Conservation (phyloP, 2,329 filamentous ascomycete genomes). For the Colletotrichum shisoi region DNA sequence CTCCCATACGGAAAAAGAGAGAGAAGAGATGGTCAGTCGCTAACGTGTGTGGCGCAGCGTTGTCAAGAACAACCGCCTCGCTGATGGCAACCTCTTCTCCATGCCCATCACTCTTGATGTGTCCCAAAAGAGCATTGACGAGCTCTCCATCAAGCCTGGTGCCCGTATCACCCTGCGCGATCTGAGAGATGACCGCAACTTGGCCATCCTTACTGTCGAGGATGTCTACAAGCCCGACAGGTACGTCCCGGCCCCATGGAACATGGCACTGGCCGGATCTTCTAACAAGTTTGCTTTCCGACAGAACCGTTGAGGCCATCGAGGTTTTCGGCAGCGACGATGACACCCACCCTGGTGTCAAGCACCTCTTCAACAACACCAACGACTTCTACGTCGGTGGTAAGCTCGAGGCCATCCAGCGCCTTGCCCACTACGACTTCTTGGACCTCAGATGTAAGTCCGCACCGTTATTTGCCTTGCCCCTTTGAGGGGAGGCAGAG, state of each 20-base stretch:
- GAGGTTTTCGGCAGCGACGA: slow-evolving; percentile 93
- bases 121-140: slow-evolving; percentile 75
- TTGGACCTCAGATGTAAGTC: slow-evolving; percentile 87
- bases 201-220: slow-evolving; percentile 94
- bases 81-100: slow-evolving; percentile 88
- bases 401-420: slow-evolving; percentile 94
- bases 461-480: no score
- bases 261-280: slow-evolving; percentile 60
- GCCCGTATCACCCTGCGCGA: slow-evolving; percentile 88
- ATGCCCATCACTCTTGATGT: slow-evolving; percentile 97
- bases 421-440: slow-evolving; percentile 98
- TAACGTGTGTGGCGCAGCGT: slow-evolving; percentile 67
- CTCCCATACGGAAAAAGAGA: slow-evolving; percentile 1
- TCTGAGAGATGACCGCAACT: slow-evolving; percentile 93
- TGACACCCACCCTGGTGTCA: slow-evolving; percentile 88
- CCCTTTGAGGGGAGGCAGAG: no score
- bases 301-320: slow-evolving; percentile 84
- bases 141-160: slow-evolving; percentile 78
- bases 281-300: slow-evolving; percentile 16
- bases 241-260: slow-evolving; percentile 61
- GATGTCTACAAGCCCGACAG: slow-evolving; percentile 97
- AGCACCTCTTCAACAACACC: slow-evolving; percentile 82
- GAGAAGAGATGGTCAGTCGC: slow-evolving; percentile 25
- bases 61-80: slow-evolving; percentile 85
- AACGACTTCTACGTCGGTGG: slow-evolving; percentile 93